Evolutionary conservation across 495 filamentous ascomycete genomes (phyloP), one percentile per base, ranked within the genome.

Genomic region (Penicillium robsamsonii): DNA sequence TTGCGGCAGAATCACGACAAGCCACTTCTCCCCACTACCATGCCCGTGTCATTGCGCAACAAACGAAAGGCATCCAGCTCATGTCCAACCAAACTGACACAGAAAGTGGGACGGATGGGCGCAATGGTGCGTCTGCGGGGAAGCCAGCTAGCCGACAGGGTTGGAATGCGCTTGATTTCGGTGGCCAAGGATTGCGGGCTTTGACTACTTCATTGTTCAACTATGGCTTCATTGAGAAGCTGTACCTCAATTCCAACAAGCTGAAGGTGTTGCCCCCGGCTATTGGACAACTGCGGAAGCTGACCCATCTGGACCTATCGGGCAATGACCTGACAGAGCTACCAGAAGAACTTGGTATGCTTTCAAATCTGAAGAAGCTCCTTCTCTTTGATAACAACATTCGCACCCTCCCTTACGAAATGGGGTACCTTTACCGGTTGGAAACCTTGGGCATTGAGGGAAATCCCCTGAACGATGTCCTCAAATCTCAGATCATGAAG

Each of bases 321-420:
- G 81, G 87, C 68, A 99, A 99, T 64, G 81, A 91, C 17, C 76
- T 99, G 22, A 82, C 78, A 8, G 86, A 89, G 64, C 77, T 99
- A 8, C 94, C 94, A 6, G 84, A 89, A 17, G 93, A 99, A 78
- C 84, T 97, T 49, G 95, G 94, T 60, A 97, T 97, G 92, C 87
- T 96, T 56, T 90, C 90, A 40, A 90, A 88, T 58, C 75, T 99
- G 47, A 87, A 86, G 66, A 81, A 83, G 40, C 79, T 99, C 1
- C 74, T 88, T 20, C 75, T 96, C 3, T 96, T 96, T 67, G 90
- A 97, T 70, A 99, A 99, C 69, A 77, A 87, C 44, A 85, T 99
- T 50, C 83, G 81, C 49, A 84, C 80, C 7, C 79, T 99, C 18
- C 95, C 94, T 6, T 85, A 79, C 62, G 92, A 97, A 68, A 74